phyloP scores from a whole-genome alignment of 306 rosid genomes.

The Arachis stenosperma region DNA sequence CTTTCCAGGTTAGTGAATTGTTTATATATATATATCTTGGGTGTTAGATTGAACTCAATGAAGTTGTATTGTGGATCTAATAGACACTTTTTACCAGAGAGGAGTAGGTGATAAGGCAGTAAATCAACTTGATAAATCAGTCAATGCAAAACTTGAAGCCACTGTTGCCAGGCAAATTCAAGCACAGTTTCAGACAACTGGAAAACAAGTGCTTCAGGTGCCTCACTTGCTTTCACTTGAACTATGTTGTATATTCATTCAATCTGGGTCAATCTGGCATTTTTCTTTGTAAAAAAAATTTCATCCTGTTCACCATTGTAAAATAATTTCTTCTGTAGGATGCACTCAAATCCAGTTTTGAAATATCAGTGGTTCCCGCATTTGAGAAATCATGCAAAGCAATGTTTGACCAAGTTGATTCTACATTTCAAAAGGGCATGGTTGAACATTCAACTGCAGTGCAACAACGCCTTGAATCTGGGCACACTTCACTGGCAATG shows the following conservation, averaged over 20 bases:
- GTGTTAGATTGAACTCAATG: slow-evolving; percentile 29
- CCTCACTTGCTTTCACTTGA: slow-evolving; percentile 30
- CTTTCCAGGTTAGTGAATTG: slow-evolving; percentile 82
- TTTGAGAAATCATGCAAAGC: slow-evolving; percentile 93
- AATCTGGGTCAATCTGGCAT: slow-evolving; percentile 9
- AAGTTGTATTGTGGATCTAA: slow-evolving; percentile 49
- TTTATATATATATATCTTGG: slow-evolving; percentile 24
- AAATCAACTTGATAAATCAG: slow-evolving; percentile 92
- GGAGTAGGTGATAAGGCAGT: slow-evolving; percentile 97
- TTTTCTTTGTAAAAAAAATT: background rate
- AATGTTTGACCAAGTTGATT: slow-evolving; percentile 96
- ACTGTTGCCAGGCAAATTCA: slow-evolving; percentile 96
- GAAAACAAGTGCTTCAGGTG: slow-evolving; percentile 97
- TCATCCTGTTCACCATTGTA: slow-evolving; percentile 25
- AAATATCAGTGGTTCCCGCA: slow-evolving; percentile 79
- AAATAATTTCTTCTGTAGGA: slow-evolving; percentile 58
- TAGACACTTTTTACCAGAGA: slow-evolving; percentile 60
- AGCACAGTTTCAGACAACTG: slow-evolving; percentile 97
- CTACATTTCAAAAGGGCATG: slow-evolving; percentile 95
- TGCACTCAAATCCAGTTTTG: slow-evolving; percentile 78
- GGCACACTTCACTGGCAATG: slow-evolving; percentile 78
- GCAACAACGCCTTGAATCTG: slow-evolving; percentile 83
- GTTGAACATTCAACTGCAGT: slow-evolving; percentile 75
- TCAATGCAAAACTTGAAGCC: slow-evolving; percentile 82
- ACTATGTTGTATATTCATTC: slow-evolving; percentile 11